Base-by-base conservation (phyloP, 1,139 yeast genomes). In the Wickerhamomyces sp. region DNA sequence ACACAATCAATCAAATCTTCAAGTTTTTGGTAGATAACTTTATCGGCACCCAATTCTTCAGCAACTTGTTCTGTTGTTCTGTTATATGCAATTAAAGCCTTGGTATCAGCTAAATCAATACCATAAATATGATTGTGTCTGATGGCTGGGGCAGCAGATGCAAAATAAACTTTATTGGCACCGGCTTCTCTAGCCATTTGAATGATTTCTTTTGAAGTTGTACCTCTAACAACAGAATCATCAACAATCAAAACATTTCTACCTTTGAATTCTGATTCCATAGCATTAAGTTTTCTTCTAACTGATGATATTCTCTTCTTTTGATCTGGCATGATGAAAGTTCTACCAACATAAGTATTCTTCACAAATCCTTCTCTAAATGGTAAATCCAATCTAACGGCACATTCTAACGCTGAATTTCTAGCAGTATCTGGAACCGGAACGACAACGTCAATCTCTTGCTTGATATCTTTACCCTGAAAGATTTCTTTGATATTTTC, bases 171-270 rank as follows among this genome's bases (percentile, higher is more conserved):
- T 56, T 81, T 83, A 50, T 79, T 81, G 37, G 99, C 99, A 46
- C 99, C 99, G 6, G 98, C 96, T 66, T 93, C 99, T 59, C 87
- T 80, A 13, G 99, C 99, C 99, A 93, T 93, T 57, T 83, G 87
- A 31, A 94, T 95, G 58, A 93, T 93, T 68, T 93, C 99, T 65
- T 81, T 86, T 7, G 97, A 90, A 2, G 99, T 93, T 33, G 99
- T 93, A 53, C 99, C 99, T 66, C 99, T 81, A 23, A 93, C 99
- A 57, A 93, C 91, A 32, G 97, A 90, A 66, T 93, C 99, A 67
- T 93, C 99, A 40, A 93, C 98, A 49, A 93, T 76, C 54, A 93
- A 72, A n/a, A 93, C 99, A 52, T 81, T 84, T 59, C 89, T 80
- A 53, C 79, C 94, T 55, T 78, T 75, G 65, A 93, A 93, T 69